phyloP scores from a whole-genome alignment of 2,329 filamentous ascomycete species.

The Gnomoniopsis sp. region DNA sequence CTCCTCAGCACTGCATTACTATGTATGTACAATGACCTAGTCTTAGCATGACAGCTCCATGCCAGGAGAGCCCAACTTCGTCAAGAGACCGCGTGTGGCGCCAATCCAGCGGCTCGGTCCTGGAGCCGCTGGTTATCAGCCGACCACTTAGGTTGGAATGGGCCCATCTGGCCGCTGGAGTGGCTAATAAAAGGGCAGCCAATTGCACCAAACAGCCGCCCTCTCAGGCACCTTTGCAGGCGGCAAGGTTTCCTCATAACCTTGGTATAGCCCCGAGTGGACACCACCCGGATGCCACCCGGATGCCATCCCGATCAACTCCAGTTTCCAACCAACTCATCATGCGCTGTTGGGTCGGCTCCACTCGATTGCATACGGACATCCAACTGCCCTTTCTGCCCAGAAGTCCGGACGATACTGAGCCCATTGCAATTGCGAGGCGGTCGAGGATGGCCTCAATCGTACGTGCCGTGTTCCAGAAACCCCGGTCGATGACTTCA shows the following conservation, averaged over 20 bases:
- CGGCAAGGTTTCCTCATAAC: neutral
- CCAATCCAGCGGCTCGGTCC: conserved; percentile 3
- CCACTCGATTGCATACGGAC: neutral
- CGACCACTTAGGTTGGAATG: neutral
- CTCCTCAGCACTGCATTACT: neutral
- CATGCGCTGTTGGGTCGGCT: conserved; percentile 2
- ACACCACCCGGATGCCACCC: neutral
- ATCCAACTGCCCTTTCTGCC: neutral
- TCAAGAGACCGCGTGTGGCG: conserved; percentile 1
- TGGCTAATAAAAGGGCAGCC: neutral
- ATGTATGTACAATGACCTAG: neutral
- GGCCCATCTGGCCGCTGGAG: neutral
- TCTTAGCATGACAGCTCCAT: neutral
- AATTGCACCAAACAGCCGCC: neutral
- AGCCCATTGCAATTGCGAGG: neutral
- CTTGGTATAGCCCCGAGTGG: no score
- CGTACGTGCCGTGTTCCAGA: no score
- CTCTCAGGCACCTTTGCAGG: neutral
- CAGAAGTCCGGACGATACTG: no score
- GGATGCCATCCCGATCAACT: neutral
- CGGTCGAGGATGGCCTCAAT: no score
- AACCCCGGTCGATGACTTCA: no score
- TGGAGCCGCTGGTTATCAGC: neutral
- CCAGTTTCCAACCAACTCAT: conserved; percentile 8
- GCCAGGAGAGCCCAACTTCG: neutral